phyloP scores from a whole-genome alignment of 768 basidiomycete genomes.

The Russula ochroleuca region DNA sequence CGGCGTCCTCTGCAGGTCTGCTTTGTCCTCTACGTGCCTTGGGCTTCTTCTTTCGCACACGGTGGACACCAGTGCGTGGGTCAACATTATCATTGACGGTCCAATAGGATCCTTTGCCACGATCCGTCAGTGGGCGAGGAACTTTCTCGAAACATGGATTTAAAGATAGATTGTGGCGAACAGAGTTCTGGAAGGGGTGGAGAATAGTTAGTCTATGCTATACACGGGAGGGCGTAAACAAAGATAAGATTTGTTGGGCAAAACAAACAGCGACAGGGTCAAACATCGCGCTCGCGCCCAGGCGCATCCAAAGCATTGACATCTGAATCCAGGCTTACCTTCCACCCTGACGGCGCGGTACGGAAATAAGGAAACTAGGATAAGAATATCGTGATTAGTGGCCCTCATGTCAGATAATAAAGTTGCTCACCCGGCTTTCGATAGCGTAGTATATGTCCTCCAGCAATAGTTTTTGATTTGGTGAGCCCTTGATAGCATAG shows the following conservation, averaged over 20 bases:
- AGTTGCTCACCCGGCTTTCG: slow-evolving; percentile 70
- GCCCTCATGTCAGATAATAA: slow-evolving; percentile 10
- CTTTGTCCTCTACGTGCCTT: slow-evolving; percentile 52
- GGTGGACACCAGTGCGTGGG: slow-evolving; percentile 83
- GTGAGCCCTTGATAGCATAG: slow-evolving; percentile 89
- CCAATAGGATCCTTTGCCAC: slow-evolving; percentile 90
- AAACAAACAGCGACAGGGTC: slow-evolving; percentile 47
- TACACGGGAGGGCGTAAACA: slow-evolving; percentile 21
- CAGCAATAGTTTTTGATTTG: slow-evolving; percentile 76
- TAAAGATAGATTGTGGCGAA: slow-evolving; percentile 84
- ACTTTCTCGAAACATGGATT: slow-evolving; percentile 92
- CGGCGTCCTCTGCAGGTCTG: slow-evolving; percentile 38
- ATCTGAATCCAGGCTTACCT: slow-evolving; percentile 48
- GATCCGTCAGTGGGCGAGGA: slow-evolving; percentile 84
- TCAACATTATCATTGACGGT: slow-evolving; percentile 88
- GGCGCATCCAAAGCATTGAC: slow-evolving; percentile 21
- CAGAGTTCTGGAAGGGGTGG: slow-evolving; percentile 61
- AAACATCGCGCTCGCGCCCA: slow-evolving; percentile 55
- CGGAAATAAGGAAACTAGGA: slow-evolving; percentile 83
- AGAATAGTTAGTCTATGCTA: not conserved
- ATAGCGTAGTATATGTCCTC: slow-evolving; percentile 93
- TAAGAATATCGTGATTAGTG: slow-evolving; percentile 26
- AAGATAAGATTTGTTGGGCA: slow-evolving; percentile 36
- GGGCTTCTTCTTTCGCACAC: slow-evolving; percentile 81
- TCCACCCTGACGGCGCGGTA: slow-evolving; percentile 86